These are phyloP conservation scores for Vigna mungo DNA, from an alignment of 306 rosid genomes.

Conservation along the genomic window DNA sequence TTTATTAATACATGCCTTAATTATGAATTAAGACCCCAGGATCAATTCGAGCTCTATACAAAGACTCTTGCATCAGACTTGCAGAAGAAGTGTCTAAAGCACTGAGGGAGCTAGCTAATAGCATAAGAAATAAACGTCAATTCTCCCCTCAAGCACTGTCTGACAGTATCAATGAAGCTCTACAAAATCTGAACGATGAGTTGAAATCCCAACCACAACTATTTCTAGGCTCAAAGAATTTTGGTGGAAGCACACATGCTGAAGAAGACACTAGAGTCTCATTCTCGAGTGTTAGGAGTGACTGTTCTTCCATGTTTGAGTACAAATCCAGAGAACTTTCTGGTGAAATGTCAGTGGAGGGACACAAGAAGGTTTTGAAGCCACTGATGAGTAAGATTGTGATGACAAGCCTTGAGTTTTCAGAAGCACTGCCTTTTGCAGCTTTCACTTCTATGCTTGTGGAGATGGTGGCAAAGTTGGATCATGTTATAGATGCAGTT, in stretches of 20 bases:
- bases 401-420: constrained; percentile 72
- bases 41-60: constrained; percentile 67
- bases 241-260: constrained; percentile 47
- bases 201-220: constrained; percentile 81
- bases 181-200: constrained; percentile 73
- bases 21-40: constrained; percentile 61
- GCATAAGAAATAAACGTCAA: constrained; percentile 67
- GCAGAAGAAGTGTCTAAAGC: constrained; percentile 74
- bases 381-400: constrained; percentile 71
- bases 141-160: constrained; percentile 72
- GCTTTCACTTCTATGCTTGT: constrained; percentile 82
- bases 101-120: constrained; percentile 65
- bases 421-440: constrained; percentile 86
- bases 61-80: constrained; percentile 72
- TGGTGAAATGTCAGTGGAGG: constrained; percentile 44
- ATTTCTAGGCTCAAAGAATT: constrained; percentile 71
- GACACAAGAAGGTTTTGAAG: constrained; percentile 59
- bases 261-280: constrained; percentile 48
- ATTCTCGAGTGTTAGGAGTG: constrained; percentile 63
- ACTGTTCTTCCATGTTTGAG: constrained; percentile 53
- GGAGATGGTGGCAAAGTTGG: constrained; percentile 87
- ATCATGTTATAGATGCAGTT: constrained; percentile 69
- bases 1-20: background rate
- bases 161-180: constrained; percentile 65
- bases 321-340: constrained; percentile 50